Evolutionary conservation across 495 filamentous ascomycete genomes (phyloP).

Genomic region (Penicillium ochrochloron): DNA sequence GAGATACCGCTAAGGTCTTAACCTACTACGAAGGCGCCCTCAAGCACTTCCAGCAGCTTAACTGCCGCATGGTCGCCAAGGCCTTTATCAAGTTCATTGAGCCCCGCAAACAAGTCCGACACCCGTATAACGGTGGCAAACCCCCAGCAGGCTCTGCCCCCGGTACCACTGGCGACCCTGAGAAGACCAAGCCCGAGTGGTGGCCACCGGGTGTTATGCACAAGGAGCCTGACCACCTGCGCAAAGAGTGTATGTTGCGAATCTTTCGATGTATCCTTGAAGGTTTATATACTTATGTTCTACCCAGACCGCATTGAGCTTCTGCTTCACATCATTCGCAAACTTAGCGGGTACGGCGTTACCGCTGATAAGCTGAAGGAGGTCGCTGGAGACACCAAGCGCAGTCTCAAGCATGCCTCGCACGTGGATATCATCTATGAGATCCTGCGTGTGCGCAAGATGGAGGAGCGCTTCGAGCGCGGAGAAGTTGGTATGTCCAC

Average conservation of each 20-base stretch:
- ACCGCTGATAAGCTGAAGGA: conserved; percentile 49
- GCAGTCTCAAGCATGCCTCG: conserved; percentile 41
- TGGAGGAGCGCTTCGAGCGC: conserved; percentile 57
- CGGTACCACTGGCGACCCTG: conserved; percentile 49
- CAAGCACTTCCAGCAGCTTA: conserved; percentile 71
- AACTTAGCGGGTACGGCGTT: conserved; percentile 39
- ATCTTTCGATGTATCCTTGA: not conserved
- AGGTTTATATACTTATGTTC: not conserved
- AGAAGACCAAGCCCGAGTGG: conserved; percentile 73
- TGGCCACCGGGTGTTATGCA: conserved; percentile 74
- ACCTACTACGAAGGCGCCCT: conserved; percentile 55
- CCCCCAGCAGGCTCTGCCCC: conserved; percentile 40
- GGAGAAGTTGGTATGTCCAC: conserved; percentile 54
- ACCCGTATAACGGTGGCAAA: conserved; percentile 66
- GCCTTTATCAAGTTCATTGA: conserved; percentile 81
- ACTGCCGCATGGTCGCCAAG: conserved; percentile 71
- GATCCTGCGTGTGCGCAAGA: conserved; percentile 56
- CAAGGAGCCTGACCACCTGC: conserved; percentile 84
- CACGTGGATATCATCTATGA: conserved; percentile 54
- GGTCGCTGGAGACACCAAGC: conserved; percentile 46
- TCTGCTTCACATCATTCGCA: conserved; percentile 52
- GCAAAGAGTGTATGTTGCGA: conserved; percentile 66
- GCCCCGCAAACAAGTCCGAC: conserved; percentile 75
- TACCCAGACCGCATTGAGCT: conserved; percentile 45
- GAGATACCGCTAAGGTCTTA: conserved; percentile 42